A percentile compares a stretch with the other conserved stretches of the same genome.
Evolutionary conservation across 2,329 filamentous ascomycete species (phyloP).

Genomic region (Ceratocystis alfenasii): DNA sequence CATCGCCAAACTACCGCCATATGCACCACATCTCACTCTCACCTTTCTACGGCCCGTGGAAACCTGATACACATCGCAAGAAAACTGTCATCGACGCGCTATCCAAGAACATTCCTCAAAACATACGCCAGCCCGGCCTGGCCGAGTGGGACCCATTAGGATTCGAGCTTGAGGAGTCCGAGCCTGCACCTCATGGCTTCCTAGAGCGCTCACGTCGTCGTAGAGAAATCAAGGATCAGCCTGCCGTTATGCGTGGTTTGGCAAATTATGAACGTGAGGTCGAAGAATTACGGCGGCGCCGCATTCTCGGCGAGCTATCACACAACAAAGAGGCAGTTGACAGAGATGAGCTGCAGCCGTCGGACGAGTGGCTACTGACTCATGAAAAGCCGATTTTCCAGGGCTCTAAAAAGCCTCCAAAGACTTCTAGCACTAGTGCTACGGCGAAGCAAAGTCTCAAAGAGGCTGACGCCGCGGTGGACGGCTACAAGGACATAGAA

Average conservation of each 20-base stretch:
- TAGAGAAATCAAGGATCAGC: neutral
- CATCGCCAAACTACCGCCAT: constrained; percentile 33
- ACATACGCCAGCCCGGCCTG: constrained; percentile 32
- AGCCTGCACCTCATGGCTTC: neutral
- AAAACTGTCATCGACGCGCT: constrained; percentile 33
- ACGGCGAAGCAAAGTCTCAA: neutral
- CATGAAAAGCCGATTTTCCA: constrained; percentile 5
- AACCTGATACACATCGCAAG: constrained; percentile 27
- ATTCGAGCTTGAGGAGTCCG: neutral
- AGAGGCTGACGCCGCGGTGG: neutral
- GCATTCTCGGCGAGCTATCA: neutral
- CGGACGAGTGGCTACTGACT: neutral
- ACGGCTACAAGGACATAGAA: neutral
- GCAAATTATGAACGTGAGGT: neutral
- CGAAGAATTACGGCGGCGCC: neutral
- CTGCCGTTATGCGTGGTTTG: constrained; percentile 1
- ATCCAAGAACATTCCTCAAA: constrained; percentile 32
- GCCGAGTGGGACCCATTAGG: constrained; percentile 33
- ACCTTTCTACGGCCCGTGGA: constrained; percentile 35
- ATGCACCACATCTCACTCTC: constrained; percentile 29
- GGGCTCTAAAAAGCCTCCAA: neutral
- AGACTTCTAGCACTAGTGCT: neutral
- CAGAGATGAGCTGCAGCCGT: neutral
- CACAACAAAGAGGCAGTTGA: neutral
- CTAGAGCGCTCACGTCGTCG: neutral